Evolutionary conservation across 2,329 filamentous ascomycete species (phyloP), one percentile per base, ranked within the genome.

Genomic region (Hymenoscyphus infarciens): DNA sequence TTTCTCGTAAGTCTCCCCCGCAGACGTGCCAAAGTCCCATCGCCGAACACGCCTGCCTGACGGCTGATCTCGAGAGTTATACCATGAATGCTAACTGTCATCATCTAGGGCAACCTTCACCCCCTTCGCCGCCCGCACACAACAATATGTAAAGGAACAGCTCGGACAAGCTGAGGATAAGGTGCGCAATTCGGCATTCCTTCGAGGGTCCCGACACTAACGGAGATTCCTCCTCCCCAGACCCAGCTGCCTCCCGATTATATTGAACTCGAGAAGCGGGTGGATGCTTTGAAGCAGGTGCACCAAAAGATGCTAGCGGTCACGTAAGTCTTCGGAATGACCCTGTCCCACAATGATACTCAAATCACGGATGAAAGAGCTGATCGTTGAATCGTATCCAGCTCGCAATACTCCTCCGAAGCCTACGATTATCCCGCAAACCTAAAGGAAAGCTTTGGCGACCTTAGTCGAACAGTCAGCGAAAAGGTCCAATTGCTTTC

Each of bases 101-200:
- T 80, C 74, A 76, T 86, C 74, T 74, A 93, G 92, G 75, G 89
- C 90, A 68, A 88, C 88, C 71, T 91, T 98, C 78, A 92, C 91
- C 69, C 95, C 95, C 39, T 97, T 96, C 76, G 92, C 93, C 68
- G 90, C 92, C 74, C 90, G 94, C 74, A 97, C 92, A 62, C 92
- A 96, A 78, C 95, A 99, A 81, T 96, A 94, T 82, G 91, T 97
- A 76, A 97, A 96, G 83, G 95, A 99, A 80, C 93, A 97, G 80
- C 86, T 98, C 66, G 95, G 95, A 59, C 91, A 96, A 79, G 91
- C 87, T 66, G 93, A 97, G 69, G 95, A 98, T 78, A 97, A 95
- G 88, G 91, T 92, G 68, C 61, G 66, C 55, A 42, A 61, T 45
- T 53, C 31, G 33, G 45, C 49, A 35, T 45, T 29, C 39, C 45